Conservation (phyloP, 2,329 filamentous ascomycete species). For the Fusarium staphyleae region DNA sequence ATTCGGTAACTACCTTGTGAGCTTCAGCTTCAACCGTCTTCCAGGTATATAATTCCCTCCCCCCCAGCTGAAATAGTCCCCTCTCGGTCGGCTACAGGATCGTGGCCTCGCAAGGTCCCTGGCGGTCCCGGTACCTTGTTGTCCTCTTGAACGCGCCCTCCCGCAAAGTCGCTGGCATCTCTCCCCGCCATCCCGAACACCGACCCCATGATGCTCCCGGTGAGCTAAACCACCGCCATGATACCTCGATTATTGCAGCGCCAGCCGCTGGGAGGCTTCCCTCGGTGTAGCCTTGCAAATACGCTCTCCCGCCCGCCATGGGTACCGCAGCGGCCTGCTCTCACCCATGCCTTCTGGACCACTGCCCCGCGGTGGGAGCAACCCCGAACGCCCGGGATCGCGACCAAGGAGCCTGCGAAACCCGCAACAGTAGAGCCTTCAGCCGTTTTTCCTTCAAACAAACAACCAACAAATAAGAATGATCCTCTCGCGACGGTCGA, state of each 20-base stretch:
- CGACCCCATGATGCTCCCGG: conserved; percentile 40
- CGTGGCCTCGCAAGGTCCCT: conserved; percentile 14
- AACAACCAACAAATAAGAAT: conserved; percentile 31
- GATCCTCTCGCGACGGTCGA: conserved; percentile 47
- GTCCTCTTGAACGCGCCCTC: conserved; percentile 23
- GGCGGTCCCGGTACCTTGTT: conserved; percentile 32
- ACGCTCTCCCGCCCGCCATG: conserved; percentile 41
- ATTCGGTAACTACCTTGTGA: conserved; percentile 33
- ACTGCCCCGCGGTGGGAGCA: conserved; percentile 42
- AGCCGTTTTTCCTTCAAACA: conserved; percentile 28
- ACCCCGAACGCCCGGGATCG: conserved; percentile 24
- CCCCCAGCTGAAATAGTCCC: not conserved
- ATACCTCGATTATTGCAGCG: conserved; percentile 48
- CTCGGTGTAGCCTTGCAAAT: conserved; percentile 40
- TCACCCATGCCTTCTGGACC: conserved; percentile 45
- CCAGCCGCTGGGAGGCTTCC: conserved; percentile 42
- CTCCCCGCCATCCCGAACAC: conserved; percentile 37
- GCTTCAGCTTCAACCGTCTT: conserved; percentile 21
- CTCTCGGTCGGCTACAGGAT: conserved; percentile 18
- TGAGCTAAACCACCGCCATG: conserved; percentile 43
- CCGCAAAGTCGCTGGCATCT: conserved; percentile 12
- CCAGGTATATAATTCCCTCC: conserved; percentile 19
- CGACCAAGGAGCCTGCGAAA: conserved; percentile 30
- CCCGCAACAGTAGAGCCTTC: conserved; percentile 31
- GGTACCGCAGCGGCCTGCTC: conserved; percentile 40